These are phyloP conservation scores for Coniochaeta sp. DNA, from an alignment of 2,329 filamentous ascomycete genomes.

Conservation along the genomic window DNA sequence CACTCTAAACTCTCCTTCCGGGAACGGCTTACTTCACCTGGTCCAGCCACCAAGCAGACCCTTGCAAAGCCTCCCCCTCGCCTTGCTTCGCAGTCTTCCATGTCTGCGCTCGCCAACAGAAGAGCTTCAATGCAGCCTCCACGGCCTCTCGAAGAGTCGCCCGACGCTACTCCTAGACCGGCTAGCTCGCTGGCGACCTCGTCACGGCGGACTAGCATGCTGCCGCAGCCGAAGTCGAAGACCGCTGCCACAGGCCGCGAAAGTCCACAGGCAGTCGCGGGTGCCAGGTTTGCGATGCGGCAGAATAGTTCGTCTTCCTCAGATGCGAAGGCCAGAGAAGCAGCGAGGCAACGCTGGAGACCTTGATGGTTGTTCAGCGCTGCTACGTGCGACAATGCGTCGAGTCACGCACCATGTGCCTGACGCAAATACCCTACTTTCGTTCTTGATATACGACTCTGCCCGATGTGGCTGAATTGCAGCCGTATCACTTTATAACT, in stretches of 20 bases:
- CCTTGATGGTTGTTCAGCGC: background rate
- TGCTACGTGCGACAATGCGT: background rate
- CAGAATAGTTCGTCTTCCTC: conserved; percentile 24
- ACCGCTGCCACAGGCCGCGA: conserved; percentile 33
- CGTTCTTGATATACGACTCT: no score
- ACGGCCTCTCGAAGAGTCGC: conserved; percentile 16
- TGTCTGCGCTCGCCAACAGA: conserved; percentile 34
- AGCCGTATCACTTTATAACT: background rate
- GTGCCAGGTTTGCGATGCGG: conserved; percentile 36
- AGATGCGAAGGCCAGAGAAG: conserved; percentile 23
- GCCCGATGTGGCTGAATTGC: background rate
- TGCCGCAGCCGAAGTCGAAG: conserved; percentile 37
- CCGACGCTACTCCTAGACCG: conserved; percentile 32
- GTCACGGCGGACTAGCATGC: conserved; percentile 40
- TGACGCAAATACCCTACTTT: no score
- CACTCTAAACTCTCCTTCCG: conserved; percentile 43
- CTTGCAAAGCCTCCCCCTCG: conserved; percentile 32
- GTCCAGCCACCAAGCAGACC: conserved; percentile 34
- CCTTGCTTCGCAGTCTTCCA: conserved; percentile 34
- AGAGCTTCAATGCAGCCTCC: conserved; percentile 46
- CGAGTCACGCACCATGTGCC: no score
- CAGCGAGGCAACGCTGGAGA: conserved; percentile 43
- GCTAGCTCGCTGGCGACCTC: conserved; percentile 46
- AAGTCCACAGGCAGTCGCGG: conserved; percentile 38
- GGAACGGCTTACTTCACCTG: conserved; percentile 42